A percentile compares a stretch with the other conserved stretches of the same genome.
These are phyloP conservation scores for Phytophthora macrochlamydospora DNA, from an alignment of 352 stramenopile genomes.

Conservation along the genomic window DNA sequence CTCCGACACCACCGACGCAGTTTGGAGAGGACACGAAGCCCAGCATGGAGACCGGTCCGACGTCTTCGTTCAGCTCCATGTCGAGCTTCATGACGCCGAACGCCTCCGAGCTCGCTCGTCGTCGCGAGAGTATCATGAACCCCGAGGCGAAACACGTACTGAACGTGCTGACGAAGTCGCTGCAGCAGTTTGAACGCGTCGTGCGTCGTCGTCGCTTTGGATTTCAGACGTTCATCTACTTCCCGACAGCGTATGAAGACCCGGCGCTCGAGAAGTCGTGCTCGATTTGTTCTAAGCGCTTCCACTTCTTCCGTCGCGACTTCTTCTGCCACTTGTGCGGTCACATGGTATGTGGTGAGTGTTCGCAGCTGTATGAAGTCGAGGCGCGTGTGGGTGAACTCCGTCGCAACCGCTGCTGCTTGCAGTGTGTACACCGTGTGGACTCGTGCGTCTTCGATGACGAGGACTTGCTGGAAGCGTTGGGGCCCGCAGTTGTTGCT, in stretches of 20 bases:
- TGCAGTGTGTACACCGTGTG: conserved; percentile 52
- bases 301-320: conserved; percentile 44
- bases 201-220: conserved; percentile 60
- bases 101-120: conserved; percentile 30
- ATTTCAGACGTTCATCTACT: conserved; percentile 66
- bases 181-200: conserved; percentile 50
- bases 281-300: conserved; percentile 45
- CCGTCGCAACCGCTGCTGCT: conserved; percentile 44
- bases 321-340: conserved; percentile 58
- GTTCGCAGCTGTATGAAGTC: conserved; percentile 47
- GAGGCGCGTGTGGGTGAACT: conserved; percentile 43
- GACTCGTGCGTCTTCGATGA: conserved; percentile 54
- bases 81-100: conserved; percentile 18
- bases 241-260: conserved; percentile 36
- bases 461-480: conserved; percentile 45
- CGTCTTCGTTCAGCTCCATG: conserved; percentile 20
- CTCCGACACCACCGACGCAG: conserved; percentile 34
- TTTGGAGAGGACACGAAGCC: conserved; percentile 30
- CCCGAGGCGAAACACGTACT: conserved; percentile 54
- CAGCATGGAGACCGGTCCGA: conserved; percentile 5
- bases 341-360: conserved; percentile 45
- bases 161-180: conserved; percentile 49
- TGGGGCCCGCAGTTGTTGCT: conserved; percentile 50
- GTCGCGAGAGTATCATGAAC: conserved; percentile 52
- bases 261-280: conserved; percentile 35